These are phyloP conservation scores for Gaultheria prostrata DNA, from an alignment of 148 eudicot species.

Conservation along the genomic window DNA sequence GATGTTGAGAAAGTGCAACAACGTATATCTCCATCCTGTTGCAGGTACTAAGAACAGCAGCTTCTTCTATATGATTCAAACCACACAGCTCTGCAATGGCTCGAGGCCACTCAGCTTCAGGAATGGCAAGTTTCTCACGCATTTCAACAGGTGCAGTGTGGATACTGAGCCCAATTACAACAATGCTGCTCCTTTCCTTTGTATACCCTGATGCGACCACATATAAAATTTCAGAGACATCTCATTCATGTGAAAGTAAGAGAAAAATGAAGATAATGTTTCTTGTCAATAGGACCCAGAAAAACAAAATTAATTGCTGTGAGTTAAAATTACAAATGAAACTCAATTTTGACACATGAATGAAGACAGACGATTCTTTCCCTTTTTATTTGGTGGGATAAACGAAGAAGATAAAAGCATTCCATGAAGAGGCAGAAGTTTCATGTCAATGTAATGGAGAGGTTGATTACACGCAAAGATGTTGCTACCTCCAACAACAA, in stretches of 20 bases:
- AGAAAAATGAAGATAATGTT: neutral
- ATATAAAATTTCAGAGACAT: neutral
- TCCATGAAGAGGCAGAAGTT: neutral
- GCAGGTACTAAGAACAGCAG: slow-evolving; percentile 95
- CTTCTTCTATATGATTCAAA: slow-evolving; percentile 95
- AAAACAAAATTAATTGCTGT: neutral
- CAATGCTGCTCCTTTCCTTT: slow-evolving; percentile 92
- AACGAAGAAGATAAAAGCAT: neutral
- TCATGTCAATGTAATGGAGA: too few relatives aligned
- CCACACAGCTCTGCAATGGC: slow-evolving; percentile 87
- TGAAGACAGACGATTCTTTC: neutral
- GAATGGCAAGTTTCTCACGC: slow-evolving; percentile 97
- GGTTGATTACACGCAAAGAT: too few relatives aligned
- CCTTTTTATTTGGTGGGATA: neutral
- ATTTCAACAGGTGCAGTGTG: slow-evolving; percentile 89
- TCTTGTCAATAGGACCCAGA: neutral
- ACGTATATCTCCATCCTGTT: slow-evolving; percentile 97
- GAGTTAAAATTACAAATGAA: neutral
- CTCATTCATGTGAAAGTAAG: neutral
- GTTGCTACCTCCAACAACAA: neutral
- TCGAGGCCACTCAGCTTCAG: slow-evolving; percentile 99
- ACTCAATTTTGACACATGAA: neutral
- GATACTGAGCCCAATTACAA: slow-evolving; percentile 85
- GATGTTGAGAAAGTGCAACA: slow-evolving; percentile 89
- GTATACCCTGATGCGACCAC: slow-evolving; percentile 62